Conservation (phyloP, 2,329 filamentous ascomycete species). For the Alternaria longipes region DNA sequence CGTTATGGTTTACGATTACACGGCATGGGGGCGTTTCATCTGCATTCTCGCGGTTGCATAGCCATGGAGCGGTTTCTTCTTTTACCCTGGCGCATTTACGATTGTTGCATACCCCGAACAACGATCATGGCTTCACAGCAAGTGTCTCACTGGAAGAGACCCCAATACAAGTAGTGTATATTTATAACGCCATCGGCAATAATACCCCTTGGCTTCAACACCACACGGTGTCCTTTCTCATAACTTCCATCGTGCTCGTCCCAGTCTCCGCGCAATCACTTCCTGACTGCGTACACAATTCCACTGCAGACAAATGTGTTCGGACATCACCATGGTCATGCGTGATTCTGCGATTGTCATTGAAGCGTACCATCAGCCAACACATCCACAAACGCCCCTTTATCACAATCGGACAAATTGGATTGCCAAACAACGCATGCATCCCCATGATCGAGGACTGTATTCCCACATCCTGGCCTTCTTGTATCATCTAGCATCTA, state of each 20-base stretch:
- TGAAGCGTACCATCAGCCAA: slow-evolving; percentile 10
- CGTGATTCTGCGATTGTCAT: slow-evolving; percentile 2
- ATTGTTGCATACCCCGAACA: slow-evolving; percentile 28
- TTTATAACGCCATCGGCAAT: slow-evolving; percentile 19
- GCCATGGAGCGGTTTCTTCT: slow-evolving; percentile 39
- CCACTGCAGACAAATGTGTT: background rate
- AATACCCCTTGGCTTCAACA: slow-evolving; percentile 9
- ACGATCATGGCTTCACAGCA: slow-evolving; percentile 31
- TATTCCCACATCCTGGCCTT: background rate
- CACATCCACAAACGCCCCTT: slow-evolving; percentile 23
- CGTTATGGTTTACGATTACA: slow-evolving; percentile 40
- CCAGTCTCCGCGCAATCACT: background rate
- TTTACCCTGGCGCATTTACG: slow-evolving; percentile 31
- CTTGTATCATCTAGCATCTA: slow-evolving; percentile 2
- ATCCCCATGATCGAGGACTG: background rate
- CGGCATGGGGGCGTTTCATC: slow-evolving; percentile 38
- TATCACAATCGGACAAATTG: slow-evolving; percentile 16
- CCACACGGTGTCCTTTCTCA: slow-evolving; percentile 3
- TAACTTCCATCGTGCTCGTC: background rate
- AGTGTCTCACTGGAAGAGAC: slow-evolving; percentile 22
- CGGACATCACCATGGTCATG: background rate
- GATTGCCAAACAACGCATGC: slow-evolving; percentile 14
- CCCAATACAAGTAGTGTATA: slow-evolving; percentile 27
- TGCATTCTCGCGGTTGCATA: slow-evolving; percentile 43
- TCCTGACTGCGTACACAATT: background rate